A percentile compares a stretch with the other conserved stretches of the same genome.
Conservation (phyloP, 2,329 filamentous ascomycete genomes). For the Colletotrichum sp. region DNA sequence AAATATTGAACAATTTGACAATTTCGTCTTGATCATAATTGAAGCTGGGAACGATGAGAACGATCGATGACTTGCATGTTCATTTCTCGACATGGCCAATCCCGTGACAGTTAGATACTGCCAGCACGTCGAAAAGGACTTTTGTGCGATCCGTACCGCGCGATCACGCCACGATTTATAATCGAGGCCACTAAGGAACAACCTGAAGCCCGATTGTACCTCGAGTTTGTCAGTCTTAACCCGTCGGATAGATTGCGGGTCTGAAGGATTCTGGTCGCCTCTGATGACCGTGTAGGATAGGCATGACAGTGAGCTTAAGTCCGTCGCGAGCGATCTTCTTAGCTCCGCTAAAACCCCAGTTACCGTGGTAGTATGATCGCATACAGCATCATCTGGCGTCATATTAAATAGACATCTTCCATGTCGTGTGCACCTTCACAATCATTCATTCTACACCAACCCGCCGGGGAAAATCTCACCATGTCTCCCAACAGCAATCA, state of each 20-base stretch:
- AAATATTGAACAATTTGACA: background rate
- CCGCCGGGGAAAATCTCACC: background rate
- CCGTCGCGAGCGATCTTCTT: background rate
- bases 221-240: background rate
- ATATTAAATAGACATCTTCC: background rate
- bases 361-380: background rate
- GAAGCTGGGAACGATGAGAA: fast-evolving
- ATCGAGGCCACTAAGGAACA: background rate
- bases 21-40: fast-evolving
- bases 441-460: background rate
- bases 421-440: background rate
- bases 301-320: background rate
- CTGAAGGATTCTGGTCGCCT: background rate
- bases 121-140: background rate
- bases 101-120: fast-evolving
- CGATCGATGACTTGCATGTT: background rate
- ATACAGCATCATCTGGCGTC: background rate
- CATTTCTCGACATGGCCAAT: background rate
- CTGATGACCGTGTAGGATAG: background rate
- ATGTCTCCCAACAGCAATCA: background rate
- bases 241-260: background rate
- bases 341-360: background rate
- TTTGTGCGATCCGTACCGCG: background rate
- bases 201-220: background rate
- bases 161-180: background rate